These are phyloP conservation scores for Brachypodium distachyon DNA, from an alignment of 202 grass and related monocot genomes.

Conservation along the genomic window DNA sequence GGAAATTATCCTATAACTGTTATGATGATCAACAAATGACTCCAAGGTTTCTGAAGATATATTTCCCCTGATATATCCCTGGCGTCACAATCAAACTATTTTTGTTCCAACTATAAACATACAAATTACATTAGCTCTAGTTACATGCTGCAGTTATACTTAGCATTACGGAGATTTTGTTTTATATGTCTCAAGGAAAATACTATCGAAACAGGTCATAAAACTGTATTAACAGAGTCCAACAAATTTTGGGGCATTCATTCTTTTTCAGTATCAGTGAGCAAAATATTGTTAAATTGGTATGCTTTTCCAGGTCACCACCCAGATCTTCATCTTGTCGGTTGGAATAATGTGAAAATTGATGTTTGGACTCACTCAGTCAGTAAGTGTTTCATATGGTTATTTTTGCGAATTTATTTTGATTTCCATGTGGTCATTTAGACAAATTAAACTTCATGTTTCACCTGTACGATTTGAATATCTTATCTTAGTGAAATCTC, in stretches of 20 bases:
- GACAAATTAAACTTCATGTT: neutral
- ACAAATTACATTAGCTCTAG: neutral
- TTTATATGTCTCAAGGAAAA: neutral
- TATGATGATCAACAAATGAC: neutral
- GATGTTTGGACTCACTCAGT: conserved; percentile 90
- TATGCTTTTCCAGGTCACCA: conserved; percentile 69
- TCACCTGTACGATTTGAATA: neutral
- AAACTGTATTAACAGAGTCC: neutral
- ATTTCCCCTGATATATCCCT: neutral
- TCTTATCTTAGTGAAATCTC: neutral
- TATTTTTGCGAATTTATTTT: conserved; percentile 16
- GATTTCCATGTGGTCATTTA: neutral
- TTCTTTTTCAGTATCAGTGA: neutral
- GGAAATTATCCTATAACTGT: neutral
- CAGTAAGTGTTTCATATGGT: conserved; percentile 40
- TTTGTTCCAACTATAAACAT: neutral
- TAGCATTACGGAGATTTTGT: neutral
- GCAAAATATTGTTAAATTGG: conserved; percentile 3
- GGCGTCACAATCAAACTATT: neutral
- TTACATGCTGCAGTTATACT: neutral
- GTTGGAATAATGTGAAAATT: conserved; percentile 90
- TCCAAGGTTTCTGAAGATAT: conserved; percentile 18
- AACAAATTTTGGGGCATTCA: neutral
- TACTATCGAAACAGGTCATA: neutral
- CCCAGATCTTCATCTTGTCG: conserved; percentile 89